Evolutionary conservation across 306 rosid genomes (phyloP).

Genomic region (Alnus rubra): DNA sequence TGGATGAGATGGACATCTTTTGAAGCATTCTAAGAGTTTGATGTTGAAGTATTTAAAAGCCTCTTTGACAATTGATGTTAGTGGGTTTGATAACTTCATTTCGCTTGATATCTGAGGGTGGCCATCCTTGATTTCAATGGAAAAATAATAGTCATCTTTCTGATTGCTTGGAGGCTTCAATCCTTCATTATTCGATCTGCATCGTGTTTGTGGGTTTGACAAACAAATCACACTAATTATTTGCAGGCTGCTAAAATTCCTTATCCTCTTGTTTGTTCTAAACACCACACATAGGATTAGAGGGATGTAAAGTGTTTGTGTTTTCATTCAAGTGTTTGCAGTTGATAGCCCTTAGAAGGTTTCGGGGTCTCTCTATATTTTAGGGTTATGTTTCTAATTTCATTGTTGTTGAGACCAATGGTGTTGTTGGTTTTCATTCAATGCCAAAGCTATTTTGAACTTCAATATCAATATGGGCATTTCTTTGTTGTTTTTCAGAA

Average conservation of each 20-base stretch:
- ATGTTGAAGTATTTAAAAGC: constrained; percentile 19
- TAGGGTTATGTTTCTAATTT: constrained; percentile 24
- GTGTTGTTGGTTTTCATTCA: neutral
- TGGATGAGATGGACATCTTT: constrained; percentile 42
- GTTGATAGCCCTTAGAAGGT: constrained; percentile 19
- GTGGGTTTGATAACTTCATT: constrained; percentile 12
- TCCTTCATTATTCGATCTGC: constrained; percentile 14
- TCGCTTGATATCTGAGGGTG: constrained; percentile 34
- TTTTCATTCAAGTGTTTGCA: constrained; percentile 20
- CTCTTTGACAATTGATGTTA: constrained; percentile 3
- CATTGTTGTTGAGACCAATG: constrained; percentile 24
- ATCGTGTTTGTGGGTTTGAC: constrained; percentile 23
- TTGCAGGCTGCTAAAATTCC: constrained; percentile 24
- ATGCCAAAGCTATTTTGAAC: constrained; percentile 7
- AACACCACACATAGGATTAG: constrained; percentile 22
- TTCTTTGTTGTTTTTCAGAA: constrained; percentile 3
- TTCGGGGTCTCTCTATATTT: constrained; percentile 17
- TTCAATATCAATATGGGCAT: neutral
- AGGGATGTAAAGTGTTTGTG: constrained; percentile 22
- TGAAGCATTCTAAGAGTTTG: constrained; percentile 37
- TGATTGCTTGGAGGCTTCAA: constrained; percentile 46
- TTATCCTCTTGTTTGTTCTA: constrained; percentile 16
- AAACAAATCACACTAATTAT: constrained; percentile 21
- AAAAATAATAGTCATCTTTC: constrained; percentile 31
- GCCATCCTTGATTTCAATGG: constrained; percentile 36